Evolutionary conservation across 2,329 filamentous ascomycete genomes (phyloP).

Genomic region (Kalmusia sp.): DNA sequence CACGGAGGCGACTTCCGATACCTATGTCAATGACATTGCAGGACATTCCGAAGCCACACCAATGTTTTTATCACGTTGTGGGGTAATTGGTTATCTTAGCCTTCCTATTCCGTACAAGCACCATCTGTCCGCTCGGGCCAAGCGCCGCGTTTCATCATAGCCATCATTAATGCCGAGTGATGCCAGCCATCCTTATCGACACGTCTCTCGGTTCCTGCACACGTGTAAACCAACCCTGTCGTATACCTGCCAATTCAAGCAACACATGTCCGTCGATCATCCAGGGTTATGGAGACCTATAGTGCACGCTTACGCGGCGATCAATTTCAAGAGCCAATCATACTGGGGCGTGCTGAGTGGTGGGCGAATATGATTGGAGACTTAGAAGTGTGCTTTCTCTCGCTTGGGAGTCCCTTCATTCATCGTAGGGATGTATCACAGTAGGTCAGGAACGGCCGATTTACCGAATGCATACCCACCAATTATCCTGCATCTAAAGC

Average conservation of each 20-base stretch:
- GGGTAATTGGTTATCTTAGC: constrained; percentile 10
- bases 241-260: constrained; percentile 7
- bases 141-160: constrained; percentile 5
- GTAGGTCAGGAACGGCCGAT: neutral
- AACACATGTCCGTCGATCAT: constrained; percentile 2
- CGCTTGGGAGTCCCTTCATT: neutral
- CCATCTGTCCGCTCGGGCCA: neutral
- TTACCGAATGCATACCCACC: constrained; percentile 3
- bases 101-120: constrained; percentile 6
- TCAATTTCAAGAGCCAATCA: constrained; percentile 4
- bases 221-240: neutral
- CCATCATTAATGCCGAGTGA: neutral
- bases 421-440: neutral
- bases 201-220: neutral
- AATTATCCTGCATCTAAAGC: neutral
- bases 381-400: neutral
- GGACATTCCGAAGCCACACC: neutral
- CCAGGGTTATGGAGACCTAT: neutral
- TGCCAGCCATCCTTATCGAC: constrained; percentile 9
- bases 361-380: neutral
- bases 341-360: neutral
- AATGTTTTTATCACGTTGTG: constrained; percentile 1
- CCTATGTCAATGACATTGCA: neutral
- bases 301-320: constrained; percentile 4
- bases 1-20: neutral